A percentile compares a stretch with the other conserved stretches of the same genome.
Evolutionary conservation across 2,329 filamentous ascomycete genomes (phyloP).

Genomic region (Myriosclerotinia curreyana): DNA sequence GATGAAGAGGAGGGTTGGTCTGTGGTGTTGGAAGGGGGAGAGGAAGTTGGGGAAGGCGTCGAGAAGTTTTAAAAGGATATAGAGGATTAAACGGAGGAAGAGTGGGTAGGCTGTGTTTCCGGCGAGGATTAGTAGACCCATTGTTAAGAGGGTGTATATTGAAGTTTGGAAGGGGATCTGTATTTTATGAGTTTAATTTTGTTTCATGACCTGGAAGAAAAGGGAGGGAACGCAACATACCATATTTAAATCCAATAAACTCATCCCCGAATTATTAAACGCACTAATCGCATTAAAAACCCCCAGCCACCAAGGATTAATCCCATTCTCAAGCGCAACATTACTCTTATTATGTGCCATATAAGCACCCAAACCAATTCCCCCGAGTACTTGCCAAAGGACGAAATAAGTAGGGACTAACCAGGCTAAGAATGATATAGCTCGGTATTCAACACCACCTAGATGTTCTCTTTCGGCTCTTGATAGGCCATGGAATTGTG

Average conservation of each 20-base stretch:
- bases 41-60: slow-evolving; percentile 41
- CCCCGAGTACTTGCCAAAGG: slow-evolving; percentile 57
- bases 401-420: slow-evolving; percentile 60
- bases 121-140: slow-evolving; percentile 58
- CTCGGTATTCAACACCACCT: slow-evolving; percentile 62
- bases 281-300: slow-evolving; percentile 66
- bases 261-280: slow-evolving; percentile 72
- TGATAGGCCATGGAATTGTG: slow-evolving; percentile 53
- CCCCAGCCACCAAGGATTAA: slow-evolving; percentile 66
- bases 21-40: slow-evolving; percentile 38
- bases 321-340: slow-evolving; percentile 51
- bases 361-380: slow-evolving; percentile 60
- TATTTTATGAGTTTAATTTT: background rate
- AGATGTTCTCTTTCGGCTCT: slow-evolving; percentile 54
- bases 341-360: slow-evolving; percentile 52
- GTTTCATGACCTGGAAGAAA: background rate
- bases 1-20: slow-evolving; percentile 53
- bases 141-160: slow-evolving; percentile 44
- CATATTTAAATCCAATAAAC: slow-evolving; percentile 64
- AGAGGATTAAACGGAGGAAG: slow-evolving; percentile 57
- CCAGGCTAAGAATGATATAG: slow-evolving; percentile 56
- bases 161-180: slow-evolving; percentile 44
- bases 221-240: slow-evolving; percentile 33
- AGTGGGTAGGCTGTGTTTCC: slow-evolving; percentile 55
- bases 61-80: slow-evolving; percentile 48